Base-by-base conservation (phyloP, 179 eudicot genomes). In the Silene noctiflora region DNA sequence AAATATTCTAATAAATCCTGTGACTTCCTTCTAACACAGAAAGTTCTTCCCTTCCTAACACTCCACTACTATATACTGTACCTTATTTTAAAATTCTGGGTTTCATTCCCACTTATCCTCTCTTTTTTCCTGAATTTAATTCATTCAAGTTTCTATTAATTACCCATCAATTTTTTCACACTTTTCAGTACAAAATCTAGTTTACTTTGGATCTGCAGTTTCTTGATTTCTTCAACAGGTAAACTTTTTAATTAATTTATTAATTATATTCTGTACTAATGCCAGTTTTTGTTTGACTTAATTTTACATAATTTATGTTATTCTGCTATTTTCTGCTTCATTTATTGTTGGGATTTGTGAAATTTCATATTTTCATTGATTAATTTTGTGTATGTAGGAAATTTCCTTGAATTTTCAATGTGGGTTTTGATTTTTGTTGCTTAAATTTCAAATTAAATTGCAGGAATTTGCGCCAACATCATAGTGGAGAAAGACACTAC, bases 201-300 rank as follows among this genome's bases (percentile, higher is more conserved):
- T 60, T 60, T 77, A 59, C 79, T 71, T 75, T 65, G 84, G 81
- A 78, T 82, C 84, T 82, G 79, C 81, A 55, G 62, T 55, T 78
- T 74, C 64, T 62, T 78, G 29, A 61, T 63, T 56, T 67, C 68
- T 71, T 62, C 75, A 69, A 61, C 59, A 61, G 80, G 81, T 78
- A 78, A 53, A 17, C 5, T 53, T 53, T 10, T 53, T 16, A 51
- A 13, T 51, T 25, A 44, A 72, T 67, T 51, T 19, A 44, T 70
- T 42, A 42, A n/a, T 44, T 60, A 16, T 42, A 16, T 4, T 24
- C 39, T 31, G 46, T 60, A 19, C 56, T 64, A 71, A 71, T 78
- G 68, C 51, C 17, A 39, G 31, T n/a, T 17, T 62, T 48, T 29
- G 21, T 22, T 63, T 46, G 33, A 19, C 14, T 27, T 59, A 27